These are phyloP conservation scores for Neurospora sp. DNA, from an alignment of 495 filamentous ascomycete species.

Conservation along the genomic window DNA sequence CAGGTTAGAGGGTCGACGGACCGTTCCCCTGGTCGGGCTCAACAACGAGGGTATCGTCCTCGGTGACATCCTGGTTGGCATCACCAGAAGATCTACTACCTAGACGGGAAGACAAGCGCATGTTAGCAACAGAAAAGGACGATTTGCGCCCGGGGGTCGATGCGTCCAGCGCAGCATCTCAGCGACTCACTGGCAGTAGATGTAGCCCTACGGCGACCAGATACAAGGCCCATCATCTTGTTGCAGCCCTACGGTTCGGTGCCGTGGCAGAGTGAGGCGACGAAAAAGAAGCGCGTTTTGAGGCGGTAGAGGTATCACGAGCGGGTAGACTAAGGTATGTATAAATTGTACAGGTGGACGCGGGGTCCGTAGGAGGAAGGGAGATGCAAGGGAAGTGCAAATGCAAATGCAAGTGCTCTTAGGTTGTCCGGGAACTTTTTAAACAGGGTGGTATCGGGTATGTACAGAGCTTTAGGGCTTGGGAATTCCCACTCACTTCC, in stretches of 20 bases:
- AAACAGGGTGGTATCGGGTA: not conserved
- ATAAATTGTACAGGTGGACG: not conserved
- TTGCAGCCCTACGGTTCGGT: not conserved
- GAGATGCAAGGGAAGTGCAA: not conserved
- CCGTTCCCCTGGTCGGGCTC: slow-evolving; percentile 68
- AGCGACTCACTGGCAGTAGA: slow-evolving; percentile 28
- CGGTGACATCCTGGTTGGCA: slow-evolving; percentile 25
- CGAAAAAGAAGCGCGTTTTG: not conserved
- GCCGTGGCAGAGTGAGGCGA: not conserved
- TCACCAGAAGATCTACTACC: slow-evolving; percentile 41
- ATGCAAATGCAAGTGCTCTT: not conserved
- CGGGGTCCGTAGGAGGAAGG: not conserved
- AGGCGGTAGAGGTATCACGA: not conserved
- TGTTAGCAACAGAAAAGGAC: slow-evolving; percentile 6
- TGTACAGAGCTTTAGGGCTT: not conserved
- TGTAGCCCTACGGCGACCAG: slow-evolving; percentile 24
- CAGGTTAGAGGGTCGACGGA: slow-evolving; percentile 24
- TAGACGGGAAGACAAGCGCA: slow-evolving; percentile 8
- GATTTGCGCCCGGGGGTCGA: not conserved
- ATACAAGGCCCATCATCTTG: slow-evolving; percentile 24
- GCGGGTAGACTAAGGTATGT: not conserved
- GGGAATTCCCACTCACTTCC: not conserved
- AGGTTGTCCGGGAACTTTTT: not conserved
- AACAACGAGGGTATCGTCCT: slow-evolving; percentile 68
- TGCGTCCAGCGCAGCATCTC: not conserved